Base-by-base conservation (phyloP, 2,329 filamentous ascomycete species). In the Nemania sp. region DNA sequence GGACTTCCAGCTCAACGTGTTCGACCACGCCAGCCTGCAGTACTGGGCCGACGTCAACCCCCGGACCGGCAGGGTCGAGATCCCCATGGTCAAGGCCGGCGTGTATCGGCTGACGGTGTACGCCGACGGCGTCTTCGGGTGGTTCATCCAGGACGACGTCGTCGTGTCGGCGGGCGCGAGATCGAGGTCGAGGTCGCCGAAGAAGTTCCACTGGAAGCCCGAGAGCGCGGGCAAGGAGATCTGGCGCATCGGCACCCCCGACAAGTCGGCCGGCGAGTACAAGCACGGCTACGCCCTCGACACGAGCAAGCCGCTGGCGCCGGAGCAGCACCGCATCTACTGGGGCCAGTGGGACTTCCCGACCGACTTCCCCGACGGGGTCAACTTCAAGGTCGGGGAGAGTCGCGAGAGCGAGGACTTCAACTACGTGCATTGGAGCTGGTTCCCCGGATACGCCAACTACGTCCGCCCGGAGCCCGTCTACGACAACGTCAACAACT, bases 391-490 rank as follows among this genome's bases (percentile, higher is more conserved):
- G 11, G 80, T 89, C 1, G 86, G 85, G 7, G 72, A 80, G 67
- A 81, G 80, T 62, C 72, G 82, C 32, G 76, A 76, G 17, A 73
- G 73, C 0, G 70, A 74, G 11, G 83, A 86, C 66, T 76, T 87
- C 61, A 89, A 89, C 72, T 87, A 87, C 57, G 81, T 88, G 3
- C 87, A 89, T 69, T 89, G 86, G 87, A 83, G 81, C 58, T 84
- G 86, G 9, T 88, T 87, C 67, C 85, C 86, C 0, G 82, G 83
- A 3, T 76, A 81, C 34, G 83, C 77, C 1, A 82, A 86, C 71
- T 79, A 72, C 13, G 55, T 78, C 2, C 76, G 81, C 0, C 72
- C 76, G 1, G 73, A 78, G 45, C 73, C 78, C 4, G 79, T 81
- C 53, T 74, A 76, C 18, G 68, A 67, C 18, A 59, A 59, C 25